phyloP scores from a whole-genome alignment of 768 basidiomycete genomes.

The Boletus insuetus region DNA sequence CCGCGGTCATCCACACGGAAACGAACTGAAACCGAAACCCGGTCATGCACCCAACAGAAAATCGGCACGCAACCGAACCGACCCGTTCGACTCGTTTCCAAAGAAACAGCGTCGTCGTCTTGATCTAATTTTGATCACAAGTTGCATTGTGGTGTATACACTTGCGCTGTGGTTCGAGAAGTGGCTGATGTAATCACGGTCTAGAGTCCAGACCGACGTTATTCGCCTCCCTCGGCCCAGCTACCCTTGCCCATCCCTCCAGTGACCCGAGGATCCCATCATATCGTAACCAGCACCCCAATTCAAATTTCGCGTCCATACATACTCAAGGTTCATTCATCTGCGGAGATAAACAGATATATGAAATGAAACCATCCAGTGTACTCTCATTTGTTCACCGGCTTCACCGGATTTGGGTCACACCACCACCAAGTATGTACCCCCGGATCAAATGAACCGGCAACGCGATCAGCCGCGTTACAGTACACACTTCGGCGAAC shows the following conservation, averaged over 20 bases:
- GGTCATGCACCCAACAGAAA: no score
- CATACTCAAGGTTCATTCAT: not conserved
- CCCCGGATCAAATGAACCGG: constrained; percentile 10
- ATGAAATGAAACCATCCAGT: constrained; percentile 10
- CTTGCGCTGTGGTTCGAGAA: no score
- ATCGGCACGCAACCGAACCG: not conserved
- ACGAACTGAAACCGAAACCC: constrained; percentile 16
- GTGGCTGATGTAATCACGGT: not conserved
- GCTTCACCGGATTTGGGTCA: constrained; percentile 2
- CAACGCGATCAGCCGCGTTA: constrained; percentile 2
- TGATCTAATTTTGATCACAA: constrained; percentile 5
- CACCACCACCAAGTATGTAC: not conserved
- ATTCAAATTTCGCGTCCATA: not conserved
- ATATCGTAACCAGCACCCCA: constrained; percentile 21
- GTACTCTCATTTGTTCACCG: constrained; percentile 1
- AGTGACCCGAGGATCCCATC: not conserved
- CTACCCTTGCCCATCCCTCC: not conserved
- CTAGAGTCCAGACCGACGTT: not conserved
- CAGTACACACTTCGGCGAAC: not conserved
- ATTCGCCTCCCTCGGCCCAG: not conserved
- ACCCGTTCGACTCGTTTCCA: constrained; percentile 19
- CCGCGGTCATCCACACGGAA: constrained; percentile 9
- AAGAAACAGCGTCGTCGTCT: constrained; percentile 25
- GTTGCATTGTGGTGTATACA: no score
- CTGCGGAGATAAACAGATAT: constrained; percentile 26